Base-by-base conservation (phyloP, 75 land plant species). In the Sequoia sempervirens region DNA sequence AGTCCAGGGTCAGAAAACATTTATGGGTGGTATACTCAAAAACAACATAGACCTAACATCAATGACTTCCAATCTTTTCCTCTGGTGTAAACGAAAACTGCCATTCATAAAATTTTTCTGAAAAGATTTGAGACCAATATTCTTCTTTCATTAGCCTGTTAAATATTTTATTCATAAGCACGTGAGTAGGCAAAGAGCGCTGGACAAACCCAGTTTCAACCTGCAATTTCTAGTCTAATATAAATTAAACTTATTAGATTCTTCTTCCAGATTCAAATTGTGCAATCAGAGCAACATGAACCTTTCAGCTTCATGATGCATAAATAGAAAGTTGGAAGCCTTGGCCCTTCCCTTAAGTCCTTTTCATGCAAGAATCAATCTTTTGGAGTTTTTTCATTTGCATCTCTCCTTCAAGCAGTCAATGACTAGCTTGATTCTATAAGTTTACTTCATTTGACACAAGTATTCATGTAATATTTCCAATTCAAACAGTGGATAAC, bases 1-100 rank as follows among this genome's bases (percentile, higher is more conserved):
- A 75, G 84, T 89, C 41, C 90, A 78, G 82, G 90, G 83, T 82
- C 86, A 83, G 69, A 92, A 88, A 68, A 78, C 4, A 78, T 78
- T 78, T 26, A 23, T 78, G 50, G 15, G 10, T 11, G 50, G 32
- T 11, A 45, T 78, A 41, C 30, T 78, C 9, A 78, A 41, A 45
- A n/a, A n/a, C 47, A 78, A 45, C 80, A 8, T 45, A 43, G 80
- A 78, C 50, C 47, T 78, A 78, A 78, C 50, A 78, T 78, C 80
- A 26, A 32, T 32, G 13, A 78, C 46, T 78, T 78, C 80, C 15
- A 43, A 78, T 45, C 80, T 78, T 78, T 78, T 78, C 12, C 80
- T 41, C 14, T 78, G 80, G 80, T 78, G 80, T 43, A 78, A 78
- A 45, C 40, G 32, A 78, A 78, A 78, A 78, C 47, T 78, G 30